phyloP scores from a whole-genome alignment of 2,329 filamentous ascomycete genomes.

The Trichophyton simii region DNA sequence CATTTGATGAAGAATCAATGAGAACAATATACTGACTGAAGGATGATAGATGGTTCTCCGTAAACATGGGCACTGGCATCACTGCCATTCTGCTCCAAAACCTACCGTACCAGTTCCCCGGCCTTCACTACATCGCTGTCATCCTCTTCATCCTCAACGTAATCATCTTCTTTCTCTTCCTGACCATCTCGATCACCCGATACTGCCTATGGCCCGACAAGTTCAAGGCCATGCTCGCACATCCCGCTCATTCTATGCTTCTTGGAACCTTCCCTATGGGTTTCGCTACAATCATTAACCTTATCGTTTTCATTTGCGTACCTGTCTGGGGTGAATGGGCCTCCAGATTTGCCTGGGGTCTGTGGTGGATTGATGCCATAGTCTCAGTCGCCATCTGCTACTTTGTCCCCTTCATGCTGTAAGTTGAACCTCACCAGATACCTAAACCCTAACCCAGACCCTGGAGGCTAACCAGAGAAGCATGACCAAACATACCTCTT shows the following conservation, averaged over 20 bases:
- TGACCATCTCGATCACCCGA: conserved; percentile 43
- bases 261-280: conserved; percentile 54
- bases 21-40: background rate
- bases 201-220: conserved; percentile 52
- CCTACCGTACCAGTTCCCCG: conserved; percentile 47
- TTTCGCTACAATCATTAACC: conserved; percentile 51
- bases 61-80: conserved; percentile 57
- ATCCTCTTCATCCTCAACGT: conserved; percentile 50
- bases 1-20: too few species aligned
- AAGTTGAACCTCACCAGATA: conserved; percentile 13
- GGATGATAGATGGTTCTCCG: conserved; percentile 39
- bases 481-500: conserved; percentile 13
- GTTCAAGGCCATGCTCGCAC: conserved; percentile 50
- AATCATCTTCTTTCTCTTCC: conserved; percentile 44
- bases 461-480: background rate
- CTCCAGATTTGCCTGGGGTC: conserved; percentile 33
- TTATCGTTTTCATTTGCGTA: conserved; percentile 46
- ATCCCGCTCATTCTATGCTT: conserved; percentile 53
- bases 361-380: conserved; percentile 40
- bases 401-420: conserved; percentile 46
- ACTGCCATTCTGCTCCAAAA: conserved; percentile 50
- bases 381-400: conserved; percentile 31
- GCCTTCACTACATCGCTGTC: conserved; percentile 48
- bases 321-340: conserved; percentile 45
- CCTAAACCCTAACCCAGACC: background rate